These are phyloP conservation scores for Aspergillus candidus DNA, from an alignment of 2,329 filamentous ascomycete species.

Conservation along the genomic window DNA sequence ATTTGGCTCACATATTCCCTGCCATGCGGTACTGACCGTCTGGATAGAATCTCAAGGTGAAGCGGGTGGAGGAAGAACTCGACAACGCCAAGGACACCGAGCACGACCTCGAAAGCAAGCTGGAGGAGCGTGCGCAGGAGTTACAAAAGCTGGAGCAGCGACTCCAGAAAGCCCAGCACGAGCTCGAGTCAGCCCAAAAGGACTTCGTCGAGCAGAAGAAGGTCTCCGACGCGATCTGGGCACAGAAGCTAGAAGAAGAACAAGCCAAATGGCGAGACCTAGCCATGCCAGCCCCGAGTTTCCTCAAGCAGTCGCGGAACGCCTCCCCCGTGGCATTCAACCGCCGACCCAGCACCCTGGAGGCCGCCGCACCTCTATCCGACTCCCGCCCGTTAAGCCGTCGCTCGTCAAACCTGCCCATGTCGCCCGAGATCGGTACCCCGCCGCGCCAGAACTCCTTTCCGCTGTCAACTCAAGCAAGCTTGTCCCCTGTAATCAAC, in stretches of 20 bases:
- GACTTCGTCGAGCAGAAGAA: constrained; percentile 56
- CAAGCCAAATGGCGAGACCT: constrained; percentile 54
- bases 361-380: constrained; percentile 32
- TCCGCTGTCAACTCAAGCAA: constrained; percentile 22
- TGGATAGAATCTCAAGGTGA: constrained; percentile 56
- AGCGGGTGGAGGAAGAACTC: constrained; percentile 74
- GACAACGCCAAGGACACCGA: constrained; percentile 53
- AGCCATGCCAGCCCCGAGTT: constrained; percentile 28
- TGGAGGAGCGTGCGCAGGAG: constrained; percentile 61
- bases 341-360: constrained; percentile 35
- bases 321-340: constrained; percentile 39
- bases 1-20: not conserved
- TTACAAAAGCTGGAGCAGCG: constrained; percentile 42
- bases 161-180: constrained; percentile 50
- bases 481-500: constrained; percentile 25
- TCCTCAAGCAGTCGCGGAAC: constrained; percentile 32
- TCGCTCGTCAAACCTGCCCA: constrained; percentile 35
- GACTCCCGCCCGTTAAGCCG: constrained; percentile 37
- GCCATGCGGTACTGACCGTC: constrained; percentile 4
- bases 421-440: constrained; percentile 32
- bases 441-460: constrained; percentile 45
- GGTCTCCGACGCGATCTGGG: constrained; percentile 50
- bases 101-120: constrained; percentile 44
- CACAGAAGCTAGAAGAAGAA: constrained; percentile 60
- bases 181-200: constrained; percentile 53